Evolutionary conservation across 2,329 filamentous ascomycete genomes (phyloP), one percentile per base, ranked within the genome.

Genomic region (Fusarium subtropicale): DNA sequence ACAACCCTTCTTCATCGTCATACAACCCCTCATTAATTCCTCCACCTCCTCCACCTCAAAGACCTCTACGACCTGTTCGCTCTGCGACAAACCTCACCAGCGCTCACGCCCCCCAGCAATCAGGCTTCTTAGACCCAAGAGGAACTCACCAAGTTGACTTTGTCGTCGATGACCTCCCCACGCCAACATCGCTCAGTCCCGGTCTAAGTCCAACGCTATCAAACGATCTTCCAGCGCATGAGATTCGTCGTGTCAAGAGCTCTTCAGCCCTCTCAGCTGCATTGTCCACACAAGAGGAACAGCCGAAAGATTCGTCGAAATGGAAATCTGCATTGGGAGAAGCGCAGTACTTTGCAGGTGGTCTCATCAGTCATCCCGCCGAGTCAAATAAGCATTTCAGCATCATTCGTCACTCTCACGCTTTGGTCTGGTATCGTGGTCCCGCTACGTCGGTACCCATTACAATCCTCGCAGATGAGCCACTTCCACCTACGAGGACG

Each of bases 301-400:
- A 62, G 13, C 60, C 71, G 3, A 75, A 74, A 12, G 66, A 65
- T 5, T 50, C 71, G 10, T 77, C 76, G 3, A 73, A 72, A 53
- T 85, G 84, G 83, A 84, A 86, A 60, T 77, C 79, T 3, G 84
- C 85, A 1, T 69, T 87, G 3, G 81, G 83, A 10, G 89, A 91
- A 71, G 88, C 88, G 0, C 83, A 87, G 36, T 87, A 91, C 75
- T 88, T 91, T 64, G 88, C 90, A 3, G 87, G 88, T 4, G 90
- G 90, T 0, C 81, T 92, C 24, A 82, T 92, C 55, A 83, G 82
- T 18, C 89, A 88, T 59, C 88, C 90, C 0, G 84, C 82, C 22
- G 89, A 91, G 73, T 90, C 88, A 1, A 91, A 85, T 4, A 88
- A 86, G 60, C 88, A 92, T 77, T 88, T 85, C 76, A 90, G 85